These are phyloP conservation scores for Boletus mariae DNA, from an alignment of 1,284 basidiomycete genomes.

Conservation along the genomic window DNA sequence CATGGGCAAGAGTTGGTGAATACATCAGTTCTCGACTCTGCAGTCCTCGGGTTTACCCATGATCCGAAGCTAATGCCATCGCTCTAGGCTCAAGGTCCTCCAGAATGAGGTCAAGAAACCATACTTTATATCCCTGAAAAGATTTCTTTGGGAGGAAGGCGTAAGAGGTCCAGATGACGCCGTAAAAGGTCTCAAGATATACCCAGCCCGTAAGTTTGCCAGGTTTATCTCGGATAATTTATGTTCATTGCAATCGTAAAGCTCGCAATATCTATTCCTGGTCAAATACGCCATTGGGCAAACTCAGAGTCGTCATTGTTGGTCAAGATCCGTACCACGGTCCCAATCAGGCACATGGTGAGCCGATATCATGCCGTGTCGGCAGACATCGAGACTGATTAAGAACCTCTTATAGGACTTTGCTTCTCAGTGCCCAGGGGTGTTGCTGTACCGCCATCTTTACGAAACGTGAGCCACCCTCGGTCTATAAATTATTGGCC, in stretches of 20 bases:
- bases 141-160: conserved; percentile 66
- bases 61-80: conserved; percentile 4
- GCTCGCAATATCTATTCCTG: conserved; percentile 77
- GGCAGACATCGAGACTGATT: conserved; percentile 11
- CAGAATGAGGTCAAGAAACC: conserved; percentile 71
- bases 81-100: conserved; percentile 62
- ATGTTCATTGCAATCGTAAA: conserved; percentile 25
- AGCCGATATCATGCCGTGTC: conserved; percentile 13
- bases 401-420: conserved; percentile 46
- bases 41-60: background rate
- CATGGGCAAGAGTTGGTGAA: conserved; percentile 73
- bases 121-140: conserved; percentile 71
- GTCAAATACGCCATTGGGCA: conserved; percentile 76
- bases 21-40: conserved; percentile 3
- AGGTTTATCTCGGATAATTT: conserved; percentile 4
- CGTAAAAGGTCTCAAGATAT: conserved; percentile 46
- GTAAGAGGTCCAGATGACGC: conserved; percentile 52
- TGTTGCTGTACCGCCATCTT: conserved; percentile 71
- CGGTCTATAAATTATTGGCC: conserved; percentile 6
- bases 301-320: conserved; percentile 76
- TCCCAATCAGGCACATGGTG: conserved; percentile 69
- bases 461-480: conserved; percentile 61
- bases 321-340: conserved; percentile 79
- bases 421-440: conserved; percentile 85
- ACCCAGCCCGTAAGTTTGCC: conserved; percentile 56